These are phyloP conservation scores for Phialemonium atrogriseum DNA, from an alignment of 2,329 filamentous ascomycete species.

Conservation along the genomic window DNA sequence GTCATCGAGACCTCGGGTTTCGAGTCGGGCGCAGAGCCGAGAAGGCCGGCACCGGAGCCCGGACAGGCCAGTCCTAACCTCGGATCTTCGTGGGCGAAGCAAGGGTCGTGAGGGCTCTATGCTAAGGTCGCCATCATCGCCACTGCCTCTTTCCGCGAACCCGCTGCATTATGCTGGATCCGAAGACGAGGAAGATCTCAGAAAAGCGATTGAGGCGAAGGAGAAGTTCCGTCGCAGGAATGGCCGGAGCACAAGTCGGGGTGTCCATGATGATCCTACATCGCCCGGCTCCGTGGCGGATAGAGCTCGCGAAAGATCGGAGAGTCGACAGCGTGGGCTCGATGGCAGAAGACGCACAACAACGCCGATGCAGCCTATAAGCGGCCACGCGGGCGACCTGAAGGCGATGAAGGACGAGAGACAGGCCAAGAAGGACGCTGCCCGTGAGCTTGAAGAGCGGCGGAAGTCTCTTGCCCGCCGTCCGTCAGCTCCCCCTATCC, in stretches of 20 bases:
- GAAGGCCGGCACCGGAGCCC: constrained; percentile 34
- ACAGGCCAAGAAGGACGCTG: constrained; percentile 64
- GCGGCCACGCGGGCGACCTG: constrained; percentile 44
- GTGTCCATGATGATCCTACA: constrained; percentile 22
- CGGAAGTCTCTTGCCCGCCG: constrained; percentile 75
- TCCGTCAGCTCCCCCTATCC: constrained; percentile 71
- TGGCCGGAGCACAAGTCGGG: constrained; percentile 41
- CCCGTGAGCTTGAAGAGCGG: constrained; percentile 80
- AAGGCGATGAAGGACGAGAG: constrained; percentile 50
- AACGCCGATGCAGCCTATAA: constrained; percentile 29
- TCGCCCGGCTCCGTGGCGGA: constrained; percentile 25
- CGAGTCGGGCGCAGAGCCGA: constrained; percentile 42
- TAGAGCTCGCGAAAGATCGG: constrained; percentile 15
- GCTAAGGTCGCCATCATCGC: constrained; percentile 69
- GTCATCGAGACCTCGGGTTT: constrained; percentile 20
- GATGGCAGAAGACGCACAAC: too few relatives aligned
- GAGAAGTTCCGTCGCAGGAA: constrained; percentile 49
- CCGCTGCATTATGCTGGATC: constrained; percentile 45
- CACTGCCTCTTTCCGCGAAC: constrained; percentile 63
- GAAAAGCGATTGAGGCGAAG: constrained; percentile 42
- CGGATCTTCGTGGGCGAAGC: constrained; percentile 54
- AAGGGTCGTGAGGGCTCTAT: constrained; percentile 48
- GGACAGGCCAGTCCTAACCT: constrained; percentile 31
- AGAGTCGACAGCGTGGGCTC: constrained; percentile 16
- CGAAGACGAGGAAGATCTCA: constrained; percentile 58